Base-by-base conservation (phyloP, 371 early-diverging fungal genomes). In the Actinomortierella wolfii region DNA sequence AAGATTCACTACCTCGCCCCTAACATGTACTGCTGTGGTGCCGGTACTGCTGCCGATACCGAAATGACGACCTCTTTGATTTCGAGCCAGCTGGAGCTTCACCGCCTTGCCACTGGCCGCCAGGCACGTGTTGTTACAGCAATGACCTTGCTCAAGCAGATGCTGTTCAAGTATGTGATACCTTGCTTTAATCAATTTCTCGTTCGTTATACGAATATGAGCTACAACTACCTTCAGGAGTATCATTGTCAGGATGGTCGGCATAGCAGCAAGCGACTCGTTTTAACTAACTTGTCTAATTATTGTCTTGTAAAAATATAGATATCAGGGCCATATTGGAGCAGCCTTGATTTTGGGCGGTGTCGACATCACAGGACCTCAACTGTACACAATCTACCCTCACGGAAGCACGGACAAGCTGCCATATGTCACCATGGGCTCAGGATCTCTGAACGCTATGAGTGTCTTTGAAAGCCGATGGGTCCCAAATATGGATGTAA, bases 21-120 rank as follows among this genome's bases (percentile, higher is more conserved):
- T 68, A 99, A 99, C 82, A 99, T 99, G 86, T 98, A 96, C 83
- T 98, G 99, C 81, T 97, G 98, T 80, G 99, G 99, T 68, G 99
- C 99, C 24, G 99, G 99, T 74, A 99, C 99, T 20, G 99, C 99
- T 39, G 99, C 99, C 13, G 99, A 99, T 83, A 99, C 99, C 24
- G 94, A 96, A 71, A 92, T 93, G 70, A 96, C 99, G 0, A 99
- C 99, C 25, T 87, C 85, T 55, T 86, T 97, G 81, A 97, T 98
- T 64, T 87, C 92, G 60, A 93, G 93, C 64, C 92, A 97, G 78
- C 85, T 99, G 58, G 96, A 94, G 76, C 85, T 99, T 63, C 99
- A 98, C 77, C 76, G 89, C 43, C 85, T 97, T 47, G 83, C 89
- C 49, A 97, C 97, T 28, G 94, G 95, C 49, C 87, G 97, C 68